phyloP scores from a whole-genome alignment of 306 rosid species.

The Pueraria montana region DNA sequence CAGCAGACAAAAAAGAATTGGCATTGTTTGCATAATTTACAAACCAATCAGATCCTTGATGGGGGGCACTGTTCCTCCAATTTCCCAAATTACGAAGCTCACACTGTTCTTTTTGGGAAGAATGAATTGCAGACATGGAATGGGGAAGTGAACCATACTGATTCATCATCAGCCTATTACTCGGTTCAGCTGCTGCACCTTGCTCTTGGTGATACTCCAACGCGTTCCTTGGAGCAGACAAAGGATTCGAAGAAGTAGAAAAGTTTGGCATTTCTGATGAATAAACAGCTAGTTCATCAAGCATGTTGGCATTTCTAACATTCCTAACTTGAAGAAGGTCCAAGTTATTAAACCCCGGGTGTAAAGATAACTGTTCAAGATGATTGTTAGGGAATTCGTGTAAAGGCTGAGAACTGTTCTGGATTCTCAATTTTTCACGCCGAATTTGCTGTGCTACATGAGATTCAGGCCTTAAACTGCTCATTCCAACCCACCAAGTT shows the following conservation, averaged over 20 bases:
- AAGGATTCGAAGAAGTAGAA: conserved; percentile 47
- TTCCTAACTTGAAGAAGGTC: conserved; percentile 66
- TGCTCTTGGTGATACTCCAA: conserved; percentile 48
- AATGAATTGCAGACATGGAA: conserved; percentile 25
- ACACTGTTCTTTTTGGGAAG: conserved; percentile 47
- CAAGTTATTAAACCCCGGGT: conserved; percentile 51
- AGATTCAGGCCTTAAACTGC: conserved; percentile 68
- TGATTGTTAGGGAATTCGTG: conserved; percentile 52
- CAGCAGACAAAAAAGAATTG: conserved; percentile 42
- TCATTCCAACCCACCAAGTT: conserved; percentile 61
- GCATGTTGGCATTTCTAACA: conserved; percentile 65
- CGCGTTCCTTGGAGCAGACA: conserved; percentile 37
- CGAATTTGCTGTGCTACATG: conserved; percentile 93
- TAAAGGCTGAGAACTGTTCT: conserved; percentile 46
- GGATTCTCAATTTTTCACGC: conserved; percentile 83
- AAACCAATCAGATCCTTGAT: conserved; percentile 67
- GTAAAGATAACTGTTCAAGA: conserved; percentile 47
- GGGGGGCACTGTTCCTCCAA: conserved; percentile 54
- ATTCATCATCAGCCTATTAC: conserved; percentile 41
- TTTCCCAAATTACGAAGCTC: conserved; percentile 46
- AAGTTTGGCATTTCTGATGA: conserved; percentile 63
- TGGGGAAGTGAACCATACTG: conserved; percentile 45
- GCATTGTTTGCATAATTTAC: conserved; percentile 52
- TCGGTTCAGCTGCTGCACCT: conserved; percentile 40
- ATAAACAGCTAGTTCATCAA: conserved; percentile 55